Conservation (phyloP, 2,329 filamentous ascomycete genomes). For the Ophiostoma pallidulum region DNA sequence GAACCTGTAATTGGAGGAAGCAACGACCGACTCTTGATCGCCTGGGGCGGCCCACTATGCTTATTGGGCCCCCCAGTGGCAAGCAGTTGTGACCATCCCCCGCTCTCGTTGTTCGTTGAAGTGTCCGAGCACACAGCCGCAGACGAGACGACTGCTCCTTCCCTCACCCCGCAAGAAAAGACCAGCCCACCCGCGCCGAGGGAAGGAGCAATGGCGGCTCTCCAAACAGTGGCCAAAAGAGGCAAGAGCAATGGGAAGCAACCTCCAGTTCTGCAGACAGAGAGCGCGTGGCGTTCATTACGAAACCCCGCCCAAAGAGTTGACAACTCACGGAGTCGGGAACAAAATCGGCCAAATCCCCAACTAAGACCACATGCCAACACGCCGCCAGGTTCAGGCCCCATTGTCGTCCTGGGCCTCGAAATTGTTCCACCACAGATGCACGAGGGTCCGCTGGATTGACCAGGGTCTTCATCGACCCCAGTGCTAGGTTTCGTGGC, state of each 20-base stretch:
- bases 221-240: constrained; percentile 1
- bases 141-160: too few relatives aligned
- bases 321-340: too few relatives aligned
- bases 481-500: not conserved
- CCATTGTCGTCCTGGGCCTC: not conserved
- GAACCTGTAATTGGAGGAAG: constrained; percentile 13
- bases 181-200: too few relatives aligned
- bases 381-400: not conserved
- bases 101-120: not conserved
- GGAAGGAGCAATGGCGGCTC: not conserved
- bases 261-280: too few relatives aligned
- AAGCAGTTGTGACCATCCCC: constrained; percentile 3
- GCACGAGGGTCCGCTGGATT: constrained; percentile 4
- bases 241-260: not conserved
- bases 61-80: constrained; percentile 4
- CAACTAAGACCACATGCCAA: constrained; percentile 1
- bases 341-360: not conserved
- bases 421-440: constrained; percentile 10
- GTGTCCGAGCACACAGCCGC: too few relatives aligned
- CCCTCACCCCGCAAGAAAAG: too few relatives aligned
- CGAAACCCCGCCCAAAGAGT: too few relatives aligned
- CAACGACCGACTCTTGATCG: constrained; percentile 1
- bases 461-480: constrained; percentile 3
- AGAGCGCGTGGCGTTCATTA: too few relatives aligned
- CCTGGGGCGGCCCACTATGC: not conserved